Evolutionary conservation across 306 rosid genomes (phyloP).

Genomic region (Vigna unguiculata): DNA sequence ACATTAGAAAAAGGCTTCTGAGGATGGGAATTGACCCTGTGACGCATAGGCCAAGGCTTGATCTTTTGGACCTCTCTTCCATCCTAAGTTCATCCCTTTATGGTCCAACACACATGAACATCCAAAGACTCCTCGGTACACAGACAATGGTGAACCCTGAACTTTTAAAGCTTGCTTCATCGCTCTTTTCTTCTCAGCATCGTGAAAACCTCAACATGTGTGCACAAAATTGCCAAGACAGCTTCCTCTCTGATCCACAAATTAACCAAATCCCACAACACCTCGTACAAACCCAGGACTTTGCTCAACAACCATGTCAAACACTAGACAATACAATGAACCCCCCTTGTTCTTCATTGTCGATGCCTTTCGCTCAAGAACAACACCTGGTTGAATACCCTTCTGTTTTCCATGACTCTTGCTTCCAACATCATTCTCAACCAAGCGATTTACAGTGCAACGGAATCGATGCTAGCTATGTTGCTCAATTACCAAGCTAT

Average conservation of each 20-base stretch:
- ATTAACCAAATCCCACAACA: conserved; percentile 34
- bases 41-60: conserved; percentile 81
- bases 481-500: conserved; percentile 44
- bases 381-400: too few species aligned
- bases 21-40: conserved; percentile 96
- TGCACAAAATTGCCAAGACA: conserved; percentile 31
- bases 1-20: conserved; percentile 84
- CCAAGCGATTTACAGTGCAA: conserved; percentile 51
- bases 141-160: conserved; percentile 69
- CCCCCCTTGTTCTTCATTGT: conserved; percentile 11
- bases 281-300: neutral
- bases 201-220: neutral
- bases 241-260: conserved; percentile 46
- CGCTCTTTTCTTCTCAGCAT: conserved; percentile 58
- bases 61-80: conserved; percentile 78
- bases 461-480: conserved; percentile 41
- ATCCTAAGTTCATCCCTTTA: conserved; percentile 60
- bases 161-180: conserved; percentile 69
- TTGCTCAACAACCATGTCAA: conserved; percentile 30
- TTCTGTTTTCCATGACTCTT: conserved; percentile 45
- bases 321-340: neutral
- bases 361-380: conserved; percentile 31
- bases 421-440: conserved; percentile 54
- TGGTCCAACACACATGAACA: conserved; percentile 54
- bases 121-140: conserved; percentile 55